Percentiles rank a stretch among this genome's conserved stretches.
Conservation (phyloP, 345 rosid genomes). For the Eucalyptus coolabah region DNA sequence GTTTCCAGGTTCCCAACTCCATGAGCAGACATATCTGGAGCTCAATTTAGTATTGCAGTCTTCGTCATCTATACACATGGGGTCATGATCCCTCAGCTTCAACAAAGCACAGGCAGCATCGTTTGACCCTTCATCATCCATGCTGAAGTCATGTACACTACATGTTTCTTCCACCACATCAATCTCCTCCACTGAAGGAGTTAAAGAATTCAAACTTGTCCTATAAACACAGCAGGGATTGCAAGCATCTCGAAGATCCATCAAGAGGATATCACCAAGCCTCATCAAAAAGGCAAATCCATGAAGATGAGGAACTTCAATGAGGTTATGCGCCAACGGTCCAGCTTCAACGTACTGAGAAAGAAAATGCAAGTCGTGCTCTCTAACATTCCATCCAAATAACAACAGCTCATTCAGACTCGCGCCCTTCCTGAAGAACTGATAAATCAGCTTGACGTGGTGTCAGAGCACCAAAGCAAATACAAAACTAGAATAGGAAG, state of each 20-base stretch:
- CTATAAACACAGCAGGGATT: constrained; percentile 62
- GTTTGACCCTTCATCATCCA: constrained; percentile 90
- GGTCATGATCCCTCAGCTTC: constrained; percentile 89
- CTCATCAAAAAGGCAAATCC: constrained; percentile 90
- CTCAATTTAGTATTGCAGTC: constrained; percentile 28
- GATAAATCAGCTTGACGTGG: neutral
- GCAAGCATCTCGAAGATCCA: constrained; percentile 88
- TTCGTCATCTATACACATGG: constrained; percentile 89
- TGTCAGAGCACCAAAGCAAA: constrained; percentile 8
- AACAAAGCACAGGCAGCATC: constrained; percentile 95
- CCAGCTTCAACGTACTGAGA: constrained; percentile 65
- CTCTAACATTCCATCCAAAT: constrained; percentile 60
- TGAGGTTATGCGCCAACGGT: constrained; percentile 61
- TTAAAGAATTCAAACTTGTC: constrained; percentile 57
- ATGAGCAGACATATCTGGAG: constrained; percentile 61
- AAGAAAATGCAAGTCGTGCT: constrained; percentile 32
- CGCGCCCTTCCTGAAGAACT: constrained; percentile 55
- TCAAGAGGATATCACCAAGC: constrained; percentile 86
- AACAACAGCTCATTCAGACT: constrained; percentile 57
- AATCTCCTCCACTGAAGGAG: constrained; percentile 56
- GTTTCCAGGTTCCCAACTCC: constrained; percentile 92
- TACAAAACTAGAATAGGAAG: neutral
- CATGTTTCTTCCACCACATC: constrained; percentile 66
- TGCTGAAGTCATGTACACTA: constrained; percentile 41
- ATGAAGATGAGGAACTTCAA: constrained; percentile 75